Base-by-base conservation (phyloP, 139 green algal genomes). In the Dunaliella sp. region DNA sequence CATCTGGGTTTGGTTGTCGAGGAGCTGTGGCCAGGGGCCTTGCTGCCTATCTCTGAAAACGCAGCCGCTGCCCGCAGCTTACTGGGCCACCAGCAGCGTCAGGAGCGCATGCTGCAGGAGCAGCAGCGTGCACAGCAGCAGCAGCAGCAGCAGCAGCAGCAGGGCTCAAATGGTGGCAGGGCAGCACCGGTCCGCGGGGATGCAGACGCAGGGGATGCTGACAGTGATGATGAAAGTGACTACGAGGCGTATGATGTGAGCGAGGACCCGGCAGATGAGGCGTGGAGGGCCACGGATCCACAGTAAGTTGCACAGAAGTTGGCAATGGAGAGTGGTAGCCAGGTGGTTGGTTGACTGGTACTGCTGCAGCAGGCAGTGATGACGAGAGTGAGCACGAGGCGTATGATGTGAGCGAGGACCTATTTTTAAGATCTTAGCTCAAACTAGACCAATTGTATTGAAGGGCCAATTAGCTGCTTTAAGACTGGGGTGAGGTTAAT, bases 1-100 rank as follows among this genome's bases (percentile, higher is more conserved):
- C 36, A 87, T 28, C 35, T 90, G 72, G 74, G 81, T 30, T 85
- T 94, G 77, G 72, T 85, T 33, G 58, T 84, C 0, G 92, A 95
- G 57, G 92, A 95, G 88, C 34, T 81, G 30, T 95, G 93, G 93
- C 86, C 86, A 37, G 90, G 90, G 31, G 87, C 84, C 34, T 16
- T 82, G 36, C 2, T 12, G 34, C 48, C 37, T 32, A 33, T 3
- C 30, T 3, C 74, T 12, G 25, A 3, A 33, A 16, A 12, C 30
- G 74, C 74, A 80, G 21, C 30, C 74, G 21, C 25, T 22, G 3
- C 74, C 7, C 30, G 25, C 31, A 80, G 74, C 74, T n/a, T n/a
- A n/a, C n/a, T n/a, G n/a, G n/a, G n/a, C n/a, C n/a, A n/a, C n/a
- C 57, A 1, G 78, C 76, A n/a, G 80, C 24, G 33, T 74, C 58